Base-by-base conservation (phyloP, 495 filamentous ascomycete species). In the Talaromyces thailandensis region DNA sequence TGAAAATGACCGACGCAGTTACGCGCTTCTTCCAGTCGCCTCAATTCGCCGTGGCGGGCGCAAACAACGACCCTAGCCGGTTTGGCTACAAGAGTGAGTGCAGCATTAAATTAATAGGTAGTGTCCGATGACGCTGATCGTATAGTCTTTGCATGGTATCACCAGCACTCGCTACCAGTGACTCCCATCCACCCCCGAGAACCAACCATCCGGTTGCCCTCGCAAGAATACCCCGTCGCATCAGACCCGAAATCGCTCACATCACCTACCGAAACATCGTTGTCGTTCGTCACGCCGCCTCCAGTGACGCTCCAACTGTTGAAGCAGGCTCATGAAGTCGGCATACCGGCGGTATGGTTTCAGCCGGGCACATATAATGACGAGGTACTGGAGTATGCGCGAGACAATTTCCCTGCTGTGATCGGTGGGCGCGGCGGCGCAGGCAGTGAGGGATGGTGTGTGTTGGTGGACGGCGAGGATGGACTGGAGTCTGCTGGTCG, bases 291-390 rank as follows among this genome's bases (percentile, higher is more conserved):
- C 71, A 98, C 94, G 24, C 92, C 90, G 3, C 91, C 91, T 0
- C 70, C 78, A n/a, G 84, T 88, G 25, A 93, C 91, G 3, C 75
- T 81, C 24, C 70, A 81, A 62, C 73, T 94, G 11, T 80, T 98
- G 24, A 75, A 86, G 67, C 87, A 96, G 73, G 94, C 93, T 1
- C 88, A 89, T 70, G 81, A 84, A 25, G 81, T 89, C 5, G 92
- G 93, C 0, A 81, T 97, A 7, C 81, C 82, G 3, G 85, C 88
- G 14, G 90, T 97, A 14, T 98, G 92, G 89, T 73, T 98, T 62
- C 94, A 98, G 73, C 94, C 94, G 0, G 93, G 93, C 1, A 92
- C 84, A 8, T 97, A 89, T 66, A 84, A 96, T 70, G 81, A 87
- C 26, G 80, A 84, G 45, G 88, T 88, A 50, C 67, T 96, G 64